Evolutionary conservation across 495 filamentous ascomycete genomes (phyloP).

Genomic region (Chaetomium fimeti): DNA sequence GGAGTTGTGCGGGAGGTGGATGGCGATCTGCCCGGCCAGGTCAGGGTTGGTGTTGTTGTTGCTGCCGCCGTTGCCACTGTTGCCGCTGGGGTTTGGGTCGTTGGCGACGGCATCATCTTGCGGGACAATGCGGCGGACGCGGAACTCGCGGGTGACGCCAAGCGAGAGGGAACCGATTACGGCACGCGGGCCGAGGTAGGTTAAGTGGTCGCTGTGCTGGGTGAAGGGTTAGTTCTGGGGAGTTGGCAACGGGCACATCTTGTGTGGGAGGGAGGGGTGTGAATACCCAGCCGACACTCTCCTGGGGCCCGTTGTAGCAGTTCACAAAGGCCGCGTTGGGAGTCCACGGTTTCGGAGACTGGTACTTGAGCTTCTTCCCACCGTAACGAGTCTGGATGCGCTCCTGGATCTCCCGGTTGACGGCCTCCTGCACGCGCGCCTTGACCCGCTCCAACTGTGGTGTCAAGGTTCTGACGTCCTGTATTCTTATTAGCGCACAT

Average conservation of each 20-base stretch:
- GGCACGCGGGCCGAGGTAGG: conserved; percentile 84
- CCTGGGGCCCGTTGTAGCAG: conserved; percentile 74
- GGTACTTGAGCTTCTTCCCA: conserved; percentile 72
- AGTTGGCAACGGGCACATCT: neutral
- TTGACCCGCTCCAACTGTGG: conserved; percentile 68
- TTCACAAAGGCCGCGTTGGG: conserved; percentile 94
- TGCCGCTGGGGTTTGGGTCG: neutral
- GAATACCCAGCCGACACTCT: conserved; percentile 73
- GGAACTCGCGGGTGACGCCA: conserved; percentile 87
- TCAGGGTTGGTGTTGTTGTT: conserved; percentile 40
- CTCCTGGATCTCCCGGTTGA: conserved; percentile 68
- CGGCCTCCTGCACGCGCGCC: conserved; percentile 62
- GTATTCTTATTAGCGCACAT: conserved; percentile 5
- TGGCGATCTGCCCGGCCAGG: conserved; percentile 77
- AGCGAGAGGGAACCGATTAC: conserved; percentile 88
- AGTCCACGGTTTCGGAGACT: conserved; percentile 68
- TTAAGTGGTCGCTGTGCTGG: conserved; percentile 80
- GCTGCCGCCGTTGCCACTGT: neutral
- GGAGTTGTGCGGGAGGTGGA: conserved; percentile 92
- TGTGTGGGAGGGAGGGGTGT: neutral
- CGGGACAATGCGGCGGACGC: conserved; percentile 70
- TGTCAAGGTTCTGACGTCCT: conserved; percentile 72
- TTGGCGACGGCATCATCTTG: conserved; percentile 45
- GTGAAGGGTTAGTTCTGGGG: neutral
- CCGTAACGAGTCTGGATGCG: conserved; percentile 63